phyloP scores from a whole-genome alignment of 2,329 filamentous ascomycete species.

The Magnaporthales sp. region DNA sequence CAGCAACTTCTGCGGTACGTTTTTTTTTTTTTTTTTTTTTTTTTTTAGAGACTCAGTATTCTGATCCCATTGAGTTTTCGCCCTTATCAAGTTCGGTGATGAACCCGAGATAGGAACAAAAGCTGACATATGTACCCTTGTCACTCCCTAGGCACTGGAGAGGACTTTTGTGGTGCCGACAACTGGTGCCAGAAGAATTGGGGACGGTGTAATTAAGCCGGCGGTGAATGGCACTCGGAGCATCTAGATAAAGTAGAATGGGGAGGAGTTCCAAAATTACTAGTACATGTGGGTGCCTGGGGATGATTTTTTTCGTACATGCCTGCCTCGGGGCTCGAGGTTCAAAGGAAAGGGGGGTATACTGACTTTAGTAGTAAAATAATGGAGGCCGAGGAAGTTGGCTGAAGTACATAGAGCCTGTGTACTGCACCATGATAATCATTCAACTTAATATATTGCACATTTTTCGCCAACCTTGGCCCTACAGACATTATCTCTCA shows the following conservation, averaged over 20 bases:
- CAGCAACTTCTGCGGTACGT: not conserved
- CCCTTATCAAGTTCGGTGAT: not conserved
- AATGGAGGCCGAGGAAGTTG: not conserved
- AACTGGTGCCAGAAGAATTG: not conserved
- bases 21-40: not conserved
- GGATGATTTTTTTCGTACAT: no score
- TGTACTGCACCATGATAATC: not conserved
- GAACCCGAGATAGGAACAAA: not conserved
- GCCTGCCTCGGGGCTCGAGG: no score
- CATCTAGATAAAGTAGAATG: not conserved
- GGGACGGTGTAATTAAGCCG: not conserved
- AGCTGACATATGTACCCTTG: not conserved
- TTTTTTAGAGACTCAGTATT: not conserved
- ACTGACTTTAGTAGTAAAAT: not conserved
- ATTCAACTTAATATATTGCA: not conserved
- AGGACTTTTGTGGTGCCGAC: not conserved
- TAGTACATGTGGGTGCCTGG: no score
- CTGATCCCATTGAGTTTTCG: not conserved
- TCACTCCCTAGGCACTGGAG: not conserved
- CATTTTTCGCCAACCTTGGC: not conserved
- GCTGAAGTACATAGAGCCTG: fast-evolving
- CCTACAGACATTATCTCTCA: no score
- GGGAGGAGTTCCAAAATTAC: not conserved
- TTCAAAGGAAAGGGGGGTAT: not conserved
- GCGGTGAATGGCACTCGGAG: not conserved